These are phyloP conservation scores for Trichoderma cornu-damae DNA, from an alignment of 2,329 filamentous ascomycete species.

Conservation along the genomic window DNA sequence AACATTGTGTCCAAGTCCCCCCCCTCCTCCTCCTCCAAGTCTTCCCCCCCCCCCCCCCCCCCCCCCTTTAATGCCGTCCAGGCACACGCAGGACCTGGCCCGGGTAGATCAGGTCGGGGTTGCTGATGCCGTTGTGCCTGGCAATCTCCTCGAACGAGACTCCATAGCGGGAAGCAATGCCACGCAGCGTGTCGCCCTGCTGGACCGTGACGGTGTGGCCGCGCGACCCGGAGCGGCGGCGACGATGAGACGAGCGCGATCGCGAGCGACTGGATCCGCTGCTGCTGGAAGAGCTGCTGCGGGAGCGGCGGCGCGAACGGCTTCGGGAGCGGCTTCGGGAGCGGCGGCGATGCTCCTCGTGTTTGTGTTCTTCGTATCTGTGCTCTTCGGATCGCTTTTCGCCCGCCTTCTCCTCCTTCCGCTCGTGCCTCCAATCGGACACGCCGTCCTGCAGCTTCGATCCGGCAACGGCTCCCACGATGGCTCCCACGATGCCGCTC, in stretches of 20 bases:
- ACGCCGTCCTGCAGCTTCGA: conserved; percentile 39
- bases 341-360: conserved; percentile 17
- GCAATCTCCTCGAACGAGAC: conserved; percentile 37
- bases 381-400: conserved; percentile 25
- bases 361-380: conserved; percentile 21
- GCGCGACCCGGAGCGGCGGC: conserved; percentile 12
- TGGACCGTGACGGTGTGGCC: conserved; percentile 33
- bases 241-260: conserved; percentile 21
- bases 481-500: conserved; percentile 35
- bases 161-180: conserved; percentile 33
- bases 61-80: background rate
- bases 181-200: conserved; percentile 39
- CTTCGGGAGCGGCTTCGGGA: conserved; percentile 18
- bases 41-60: background rate
- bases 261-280: background rate
- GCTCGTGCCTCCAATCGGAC: conserved; percentile 37
- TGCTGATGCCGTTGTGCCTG: conserved; percentile 35
- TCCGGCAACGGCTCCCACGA: conserved; percentile 39
- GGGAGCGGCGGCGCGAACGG: conserved; percentile 5
- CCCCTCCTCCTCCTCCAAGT: too few species aligned
- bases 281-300: conserved; percentile 12
- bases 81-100: conserved; percentile 38
- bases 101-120: conserved; percentile 41
- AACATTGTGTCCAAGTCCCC: too few species aligned
- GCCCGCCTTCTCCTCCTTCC: conserved; percentile 37